Base-by-base conservation (phyloP, 805 yeast genomes). In the Helenozyma rhizophorensis region DNA sequence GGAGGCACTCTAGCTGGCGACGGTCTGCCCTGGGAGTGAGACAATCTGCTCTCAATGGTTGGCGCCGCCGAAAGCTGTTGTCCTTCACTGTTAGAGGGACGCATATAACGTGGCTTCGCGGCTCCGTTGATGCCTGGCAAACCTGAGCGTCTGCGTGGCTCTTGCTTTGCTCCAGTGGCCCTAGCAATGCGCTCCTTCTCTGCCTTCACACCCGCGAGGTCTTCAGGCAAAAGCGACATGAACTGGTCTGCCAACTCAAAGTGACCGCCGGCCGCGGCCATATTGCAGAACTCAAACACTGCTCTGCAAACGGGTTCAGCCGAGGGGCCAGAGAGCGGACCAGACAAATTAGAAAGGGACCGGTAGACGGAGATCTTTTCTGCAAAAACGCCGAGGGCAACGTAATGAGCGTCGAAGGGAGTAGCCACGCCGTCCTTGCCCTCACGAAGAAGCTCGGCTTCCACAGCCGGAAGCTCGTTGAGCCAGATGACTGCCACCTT, bases 401-500 rank as follows among this genome's bases (percentile, higher is more conserved):
- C 83, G 46, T 83, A 78, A 50, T 87, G 87, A 14, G 96, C 95
- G 43, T 83, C 93, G 34, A 83, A 81, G 1, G 86, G 78, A 3
- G 95, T 74, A 0, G 62, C 33, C 23, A 65, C 56, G 8, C 62
- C 58, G 19, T 42, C 37, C 43, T 76, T 80, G 18, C 63, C 51
- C 1, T 65, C 51, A 29, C 70, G 60, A 50, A 83, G 64, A 34
- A 68, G 61, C 21, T 48, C 50, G 4, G 48, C 36, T 50, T 75
- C 78, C 38, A 60, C 55, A 3, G 43, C 61, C 7, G 66, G 59
- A 33, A 74, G 53, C 58, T 93, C 98, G 17, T 76, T 66, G 32
- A 85, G 71, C 99, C 99, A 93, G 42, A 93, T 74, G 9, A 66
- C 57, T 4, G 95, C 76, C 28, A 87, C 80, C 51, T 80, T 83